A percentile compares a stretch with the other conserved stretches of the same genome.
These are phyloP conservation scores for Entophlyctis helioformis DNA, from an alignment of 192 early-diverging fungal species.

Conservation along the genomic window DNA sequence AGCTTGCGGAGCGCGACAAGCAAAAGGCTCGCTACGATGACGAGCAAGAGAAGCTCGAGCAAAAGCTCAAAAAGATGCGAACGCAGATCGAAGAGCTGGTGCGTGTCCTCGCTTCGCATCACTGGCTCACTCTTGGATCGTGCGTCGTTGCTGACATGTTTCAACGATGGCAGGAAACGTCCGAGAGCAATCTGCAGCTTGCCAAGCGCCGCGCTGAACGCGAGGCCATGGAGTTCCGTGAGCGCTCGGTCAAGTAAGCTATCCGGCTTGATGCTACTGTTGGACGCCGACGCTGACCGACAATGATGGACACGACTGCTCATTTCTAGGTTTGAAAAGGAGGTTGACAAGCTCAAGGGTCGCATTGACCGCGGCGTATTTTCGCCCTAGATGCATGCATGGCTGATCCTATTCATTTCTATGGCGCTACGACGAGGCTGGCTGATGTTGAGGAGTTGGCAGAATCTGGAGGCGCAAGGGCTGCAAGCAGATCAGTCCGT, in stretches of 20 bases:
- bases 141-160: not conserved
- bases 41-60: constrained; percentile 57
- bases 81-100: constrained; percentile 54
- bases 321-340: constrained; percentile 38
- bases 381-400: no score
- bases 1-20: constrained; percentile 71
- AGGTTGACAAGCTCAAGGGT: constrained; percentile 30
- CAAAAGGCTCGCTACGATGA: constrained; percentile 50
- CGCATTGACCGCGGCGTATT: constrained; percentile 12
- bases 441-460: no score
- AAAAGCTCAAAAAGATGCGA: constrained; percentile 53
- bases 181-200: constrained; percentile 44
- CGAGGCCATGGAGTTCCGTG: constrained; percentile 48
- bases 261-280: no score
- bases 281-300: no score
- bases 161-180: constrained; percentile 37
- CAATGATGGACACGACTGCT: no score
- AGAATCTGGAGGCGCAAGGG: no score
- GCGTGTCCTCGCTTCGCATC: not conserved
- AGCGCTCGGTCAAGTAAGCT: constrained; percentile 32
- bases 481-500: no score
- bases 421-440: no score
- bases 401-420: no score
- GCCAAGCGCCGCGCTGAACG: constrained; percentile 61
- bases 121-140: not conserved